Evolutionary conservation across 1,139 yeast species (phyloP), one percentile per base, ranked within the genome.

Genomic region (Kodamaea suecica): DNA sequence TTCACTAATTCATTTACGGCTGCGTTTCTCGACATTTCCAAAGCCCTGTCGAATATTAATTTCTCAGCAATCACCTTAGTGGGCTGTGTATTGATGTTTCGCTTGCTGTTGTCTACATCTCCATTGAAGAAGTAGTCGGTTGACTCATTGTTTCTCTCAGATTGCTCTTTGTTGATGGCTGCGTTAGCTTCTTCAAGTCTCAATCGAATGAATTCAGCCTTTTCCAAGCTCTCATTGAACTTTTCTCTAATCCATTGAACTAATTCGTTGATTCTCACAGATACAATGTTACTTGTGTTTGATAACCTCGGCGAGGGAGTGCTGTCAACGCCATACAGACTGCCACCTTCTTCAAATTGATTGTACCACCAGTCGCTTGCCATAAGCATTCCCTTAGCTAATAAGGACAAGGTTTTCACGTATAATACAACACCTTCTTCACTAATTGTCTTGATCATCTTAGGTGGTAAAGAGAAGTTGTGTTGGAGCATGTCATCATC

Each of bases 161-260:
- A 32, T 15, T 36, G 38, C 15, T 41, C 45, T 9, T 34, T 36
- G 13, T 45, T 30, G 14, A 64, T 44, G 2, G 45, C 35, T 4
- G 62, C 60, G 30, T 68, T 66, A 0, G 81, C 76, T 34, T 78
- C 81, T 41, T 73, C 73, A 17, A 78, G 50, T 40, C 80, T 65
- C 29, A 75, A 53, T 41, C 78, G 75, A 9, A 86, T 74, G 50
- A 76, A 80, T 50, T 90, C 97, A 0, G 97, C 97, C 54, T 82
- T 84, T 44, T 85, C 95, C 41, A 92, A 69, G 41, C 86, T 77
- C 52, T 88, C 96, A 58, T 92, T 92, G 61, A 88, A 92, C 43
- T 80, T 76, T 39, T 84, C 90, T 41, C 97, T 73, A 7, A 86
- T 79, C 96, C 97, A 88, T 59, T 92, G 97, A 5, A 92, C 96